Conservation (phyloP, 2,329 filamentous ascomycete species). For the Metarhizium album region DNA sequence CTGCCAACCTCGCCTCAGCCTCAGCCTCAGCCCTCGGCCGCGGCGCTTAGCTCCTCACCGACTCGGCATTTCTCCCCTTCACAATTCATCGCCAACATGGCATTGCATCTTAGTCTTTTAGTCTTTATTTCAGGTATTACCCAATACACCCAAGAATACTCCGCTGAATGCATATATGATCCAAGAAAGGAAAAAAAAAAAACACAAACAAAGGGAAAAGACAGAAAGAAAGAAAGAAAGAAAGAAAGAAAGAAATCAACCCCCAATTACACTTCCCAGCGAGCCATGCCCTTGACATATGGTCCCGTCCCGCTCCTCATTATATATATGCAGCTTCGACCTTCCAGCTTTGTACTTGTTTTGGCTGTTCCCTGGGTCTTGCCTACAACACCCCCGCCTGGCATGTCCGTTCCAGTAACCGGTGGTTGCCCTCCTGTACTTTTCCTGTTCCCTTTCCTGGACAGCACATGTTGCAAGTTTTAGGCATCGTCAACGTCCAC, state of each 20-base stretch:
- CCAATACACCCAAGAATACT: background rate
- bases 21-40: too few species aligned
- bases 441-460: constrained; percentile 5
- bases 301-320: background rate
- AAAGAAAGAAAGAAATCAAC: background rate
- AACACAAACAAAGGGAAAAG: too few species aligned
- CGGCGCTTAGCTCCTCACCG: too few species aligned
- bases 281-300: background rate
- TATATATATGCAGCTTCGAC: background rate
- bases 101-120: too few species aligned
- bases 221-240: background rate
- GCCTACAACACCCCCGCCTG: background rate
- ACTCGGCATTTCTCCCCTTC: too few species aligned
- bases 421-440: background rate
- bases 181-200: background rate
- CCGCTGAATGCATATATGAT: background rate
- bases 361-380: background rate
- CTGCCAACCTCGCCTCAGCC: too few species aligned
- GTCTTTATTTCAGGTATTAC: background rate
- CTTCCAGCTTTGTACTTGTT: background rate
- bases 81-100: too few species aligned
- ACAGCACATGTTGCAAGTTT: background rate
- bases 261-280: background rate
- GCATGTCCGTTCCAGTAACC: background rate
- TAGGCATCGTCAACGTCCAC: constrained; percentile 19